These are phyloP conservation scores for Pestalotiopsis sp. DNA, from an alignment of 2,329 filamentous ascomycete genomes.

Conservation along the genomic window DNA sequence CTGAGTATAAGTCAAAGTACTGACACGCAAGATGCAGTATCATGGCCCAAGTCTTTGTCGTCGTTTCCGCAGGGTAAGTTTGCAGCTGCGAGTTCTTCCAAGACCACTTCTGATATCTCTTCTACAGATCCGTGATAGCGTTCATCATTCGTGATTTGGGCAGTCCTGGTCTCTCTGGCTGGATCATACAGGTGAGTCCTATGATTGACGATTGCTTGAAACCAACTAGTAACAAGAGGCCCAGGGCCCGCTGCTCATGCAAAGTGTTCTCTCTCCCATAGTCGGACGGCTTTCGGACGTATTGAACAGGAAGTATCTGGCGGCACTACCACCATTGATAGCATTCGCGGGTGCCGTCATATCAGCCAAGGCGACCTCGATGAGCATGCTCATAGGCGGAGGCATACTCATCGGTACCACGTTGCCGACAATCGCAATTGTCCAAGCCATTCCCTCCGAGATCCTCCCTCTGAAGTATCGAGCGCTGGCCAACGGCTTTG, in stretches of 20 bases:
- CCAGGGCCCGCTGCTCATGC: slow-evolving; percentile 59
- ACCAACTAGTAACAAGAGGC: too few species aligned
- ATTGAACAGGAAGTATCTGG: slow-evolving; percentile 56
- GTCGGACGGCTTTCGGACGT: slow-evolving; percentile 60
- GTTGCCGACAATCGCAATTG: slow-evolving; percentile 56
- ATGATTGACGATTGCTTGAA: too few species aligned
- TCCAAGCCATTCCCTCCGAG: slow-evolving; percentile 59
- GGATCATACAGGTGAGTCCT: slow-evolving; percentile 63
- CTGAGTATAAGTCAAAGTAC: not conserved
- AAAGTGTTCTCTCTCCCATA: slow-evolving; percentile 57
- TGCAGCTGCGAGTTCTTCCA: not conserved
- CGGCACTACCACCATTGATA: slow-evolving; percentile 53
- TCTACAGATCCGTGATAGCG: slow-evolving; percentile 45
- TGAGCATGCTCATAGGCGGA: slow-evolving; percentile 60
- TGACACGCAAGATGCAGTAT: slow-evolving; percentile 35
- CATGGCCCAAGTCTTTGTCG: slow-evolving; percentile 58
- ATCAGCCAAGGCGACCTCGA: slow-evolving; percentile 56
- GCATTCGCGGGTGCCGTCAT: slow-evolving; percentile 56
- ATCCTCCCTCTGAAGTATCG: slow-evolving; percentile 59
- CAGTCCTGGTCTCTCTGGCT: slow-evolving; percentile 50
- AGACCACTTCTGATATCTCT: not conserved
- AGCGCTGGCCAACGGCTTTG: slow-evolving; percentile 57
- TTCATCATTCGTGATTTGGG: slow-evolving; percentile 59
- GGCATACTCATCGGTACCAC: slow-evolving; percentile 59
- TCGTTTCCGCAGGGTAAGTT: slow-evolving; percentile 51